Evolutionary conservation across 441 rosid genomes (phyloP).

Genomic region (Erodium trifolium): DNA sequence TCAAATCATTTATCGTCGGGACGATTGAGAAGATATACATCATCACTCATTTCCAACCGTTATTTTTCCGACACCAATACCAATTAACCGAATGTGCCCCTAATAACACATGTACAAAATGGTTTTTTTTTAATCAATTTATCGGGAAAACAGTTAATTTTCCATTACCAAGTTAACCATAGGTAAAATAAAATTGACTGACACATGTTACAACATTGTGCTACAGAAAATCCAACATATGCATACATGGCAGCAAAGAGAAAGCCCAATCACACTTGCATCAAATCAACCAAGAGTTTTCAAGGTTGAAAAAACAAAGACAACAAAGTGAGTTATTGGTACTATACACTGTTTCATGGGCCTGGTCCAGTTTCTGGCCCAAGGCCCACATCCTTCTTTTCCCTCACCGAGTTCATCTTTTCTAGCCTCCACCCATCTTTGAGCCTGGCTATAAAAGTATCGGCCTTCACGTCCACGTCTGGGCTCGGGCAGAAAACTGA

Average conservation of each 20-base stretch:
- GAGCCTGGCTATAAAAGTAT: slow-evolving; percentile 63
- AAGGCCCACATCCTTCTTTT: slow-evolving; percentile 32
- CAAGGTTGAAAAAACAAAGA: not conserved
- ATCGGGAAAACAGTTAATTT: too few relatives aligned
- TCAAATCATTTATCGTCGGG: too few relatives aligned
- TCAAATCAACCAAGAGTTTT: not conserved
- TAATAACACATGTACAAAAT: too few relatives aligned
- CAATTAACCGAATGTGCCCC: too few relatives aligned
- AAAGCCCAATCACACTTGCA: too few relatives aligned
- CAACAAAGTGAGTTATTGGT: not conserved
- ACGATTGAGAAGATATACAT: too few relatives aligned
- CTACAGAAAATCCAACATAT: not conserved
- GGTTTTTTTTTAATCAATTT: too few relatives aligned
- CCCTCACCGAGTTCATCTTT: slow-evolving; percentile 53
- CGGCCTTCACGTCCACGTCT: slow-evolving; percentile 73
- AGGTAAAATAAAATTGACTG: too few relatives aligned
- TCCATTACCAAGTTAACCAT: too few relatives aligned
- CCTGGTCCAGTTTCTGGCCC: slow-evolving; percentile 13
- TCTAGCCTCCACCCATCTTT: slow-evolving; percentile 68
- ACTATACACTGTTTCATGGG: not conserved
- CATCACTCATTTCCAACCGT: too few relatives aligned
- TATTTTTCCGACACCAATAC: too few relatives aligned
- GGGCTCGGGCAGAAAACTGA: slow-evolving; percentile 59
- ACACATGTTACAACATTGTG: not conserved
- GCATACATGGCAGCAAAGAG: too few relatives aligned